These are phyloP conservation scores for Penicillium sp. DNA, from an alignment of 2,329 filamentous ascomycete species.

Conservation along the genomic window DNA sequence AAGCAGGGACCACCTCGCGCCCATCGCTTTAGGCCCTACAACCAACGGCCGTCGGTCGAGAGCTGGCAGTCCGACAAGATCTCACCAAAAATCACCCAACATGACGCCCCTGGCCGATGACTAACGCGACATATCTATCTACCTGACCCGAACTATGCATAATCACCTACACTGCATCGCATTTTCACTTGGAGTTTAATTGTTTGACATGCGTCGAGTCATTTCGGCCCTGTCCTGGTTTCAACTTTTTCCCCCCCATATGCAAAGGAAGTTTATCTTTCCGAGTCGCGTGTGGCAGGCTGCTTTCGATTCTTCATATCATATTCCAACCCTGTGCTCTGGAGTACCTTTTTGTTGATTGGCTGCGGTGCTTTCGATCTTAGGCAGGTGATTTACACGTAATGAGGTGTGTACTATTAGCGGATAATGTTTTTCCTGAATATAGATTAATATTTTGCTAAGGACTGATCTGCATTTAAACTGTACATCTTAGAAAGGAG, in stretches of 20 bases:
- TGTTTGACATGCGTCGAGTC: slow-evolving; percentile 4
- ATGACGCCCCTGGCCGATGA: slow-evolving; percentile 38
- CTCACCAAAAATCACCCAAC: slow-evolving; percentile 36
- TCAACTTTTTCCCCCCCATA: neutral
- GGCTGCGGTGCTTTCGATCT: slow-evolving; percentile 16
- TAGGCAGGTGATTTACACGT: slow-evolving; percentile 21
- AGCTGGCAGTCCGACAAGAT: slow-evolving; percentile 49
- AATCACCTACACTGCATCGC: slow-evolving; percentile 16
- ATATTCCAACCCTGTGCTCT: slow-evolving; percentile 25
- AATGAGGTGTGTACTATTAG: slow-evolving; percentile 23
- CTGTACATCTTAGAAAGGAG: neutral
- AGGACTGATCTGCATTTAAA: neutral
- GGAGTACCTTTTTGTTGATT: slow-evolving; percentile 24
- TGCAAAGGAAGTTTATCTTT: neutral
- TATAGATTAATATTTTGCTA: slow-evolving; percentile 25
- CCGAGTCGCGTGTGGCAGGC: slow-evolving; percentile 5
- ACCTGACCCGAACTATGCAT: slow-evolving; percentile 17
- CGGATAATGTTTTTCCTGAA: slow-evolving; percentile 15
- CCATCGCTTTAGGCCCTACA: slow-evolving; percentile 51
- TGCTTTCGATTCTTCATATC: slow-evolving; percentile 24
- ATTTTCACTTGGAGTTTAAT: slow-evolving; percentile 26
- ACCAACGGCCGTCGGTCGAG: slow-evolving; percentile 46
- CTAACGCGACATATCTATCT: slow-evolving; percentile 17
- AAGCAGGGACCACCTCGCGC: slow-evolving; percentile 73
- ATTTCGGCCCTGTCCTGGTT: neutral